Base-by-base conservation (phyloP, 2,329 filamentous ascomycete genomes). In the Trichoderma sp. region DNA sequence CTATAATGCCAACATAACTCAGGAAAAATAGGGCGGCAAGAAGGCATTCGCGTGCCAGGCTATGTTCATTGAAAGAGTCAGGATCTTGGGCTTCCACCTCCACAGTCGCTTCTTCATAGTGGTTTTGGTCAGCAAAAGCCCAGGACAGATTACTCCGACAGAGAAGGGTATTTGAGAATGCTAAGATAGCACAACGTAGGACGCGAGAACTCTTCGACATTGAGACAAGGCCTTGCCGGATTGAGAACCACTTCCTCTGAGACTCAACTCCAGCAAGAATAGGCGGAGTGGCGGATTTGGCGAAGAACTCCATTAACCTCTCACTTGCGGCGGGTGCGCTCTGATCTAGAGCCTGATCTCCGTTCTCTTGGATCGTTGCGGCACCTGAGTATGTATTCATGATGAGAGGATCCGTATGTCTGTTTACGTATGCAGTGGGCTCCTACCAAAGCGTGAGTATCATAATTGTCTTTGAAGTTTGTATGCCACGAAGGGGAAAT, bases 191-290 rank as follows among this genome's bases (percentile, higher is more conserved):
- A 70, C 79, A 78, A 17, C 76, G 76, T 5, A 86, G 81, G 76
- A 86, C 81, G 3, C 77, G 71, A 0, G 83, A 86, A 9, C 79
- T 75, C 19, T 76, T 76, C 4, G 83, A 80, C 80, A 86, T 84
- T 2, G 80, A 76, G 1, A 83, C 77, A 19, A 86, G 79, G 34
- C 82, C 77, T 54, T 83, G 81, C 5, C 84, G 78, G 71, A 84
- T 84, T 0, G 80, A 77, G 2, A 81, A 76, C 84, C 84, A 86
- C 61, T 81, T 83, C 70, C 82, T 83, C 64, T 83, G 81, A 7
- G 82, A 83, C 70, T 86, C 85, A 0, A 86, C 81, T 57, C 85
- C 82, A 19, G 82, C 81, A 4, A 86, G 78, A 32, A 86, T 85
- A 1, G 83, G 84, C 6, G 84, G 83, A n/a, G 82, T 81, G 17